These are phyloP conservation scores for Paxillus ammoniavirescens DNA, from an alignment of 768 basidiomycete species.

Conservation along the genomic window DNA sequence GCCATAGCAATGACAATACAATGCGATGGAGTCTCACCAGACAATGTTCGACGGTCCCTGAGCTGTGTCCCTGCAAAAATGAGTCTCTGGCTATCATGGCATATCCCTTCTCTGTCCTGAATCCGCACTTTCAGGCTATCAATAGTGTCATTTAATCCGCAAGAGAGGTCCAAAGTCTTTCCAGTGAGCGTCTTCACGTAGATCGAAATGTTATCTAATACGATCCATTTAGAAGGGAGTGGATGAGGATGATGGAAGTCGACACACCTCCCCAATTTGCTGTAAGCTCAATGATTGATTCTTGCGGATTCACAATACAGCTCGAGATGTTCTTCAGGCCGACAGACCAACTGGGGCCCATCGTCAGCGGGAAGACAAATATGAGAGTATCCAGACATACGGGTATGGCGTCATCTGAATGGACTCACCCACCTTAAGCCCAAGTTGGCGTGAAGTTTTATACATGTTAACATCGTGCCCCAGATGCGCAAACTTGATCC, in stretches of 20 bases:
- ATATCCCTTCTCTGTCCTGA: conserved; percentile 72
- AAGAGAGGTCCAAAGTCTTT: conserved; percentile 84
- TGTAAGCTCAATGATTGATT: neutral
- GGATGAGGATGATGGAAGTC: neutral
- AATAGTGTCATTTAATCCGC: conserved; percentile 83
- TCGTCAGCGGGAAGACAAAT: neutral
- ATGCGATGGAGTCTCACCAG: neutral
- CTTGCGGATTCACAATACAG: neutral
- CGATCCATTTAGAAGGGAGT: neutral
- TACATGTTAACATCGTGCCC: neutral
- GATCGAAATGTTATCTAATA: conserved; percentile 72
- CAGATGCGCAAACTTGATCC: neutral
- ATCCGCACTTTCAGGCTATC: conserved; percentile 78
- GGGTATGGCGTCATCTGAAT: neutral
- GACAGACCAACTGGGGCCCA: neutral
- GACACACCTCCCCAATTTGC: neutral
- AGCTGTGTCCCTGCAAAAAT: conserved; percentile 88
- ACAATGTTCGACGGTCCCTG: conserved; percentile 46
- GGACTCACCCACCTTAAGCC: neutral
- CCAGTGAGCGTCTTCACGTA: conserved; percentile 80
- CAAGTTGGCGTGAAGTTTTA: neutral
- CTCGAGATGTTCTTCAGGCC: neutral
- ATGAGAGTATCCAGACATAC: neutral
- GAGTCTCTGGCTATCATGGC: conserved; percentile 74
- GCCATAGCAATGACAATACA: too few species aligned